phyloP scores from a whole-genome alignment of 352 stramenopile species.

The Phytophthora megakarya region DNA sequence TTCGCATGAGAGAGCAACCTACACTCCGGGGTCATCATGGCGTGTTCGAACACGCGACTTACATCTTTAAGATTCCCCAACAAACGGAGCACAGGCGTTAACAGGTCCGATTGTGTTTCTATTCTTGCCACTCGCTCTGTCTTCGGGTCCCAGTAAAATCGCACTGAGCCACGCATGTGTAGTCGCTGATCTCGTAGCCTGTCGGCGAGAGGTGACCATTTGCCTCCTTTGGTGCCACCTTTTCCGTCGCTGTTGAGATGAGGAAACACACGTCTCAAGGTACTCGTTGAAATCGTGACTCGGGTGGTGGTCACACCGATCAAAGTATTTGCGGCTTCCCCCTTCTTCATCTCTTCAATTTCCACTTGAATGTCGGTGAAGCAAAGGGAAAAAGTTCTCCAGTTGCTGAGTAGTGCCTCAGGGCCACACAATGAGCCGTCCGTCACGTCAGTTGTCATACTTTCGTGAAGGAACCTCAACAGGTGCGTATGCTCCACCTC shows the following conservation, averaged over 20 bases:
- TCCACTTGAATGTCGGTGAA: neutral
- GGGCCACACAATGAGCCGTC: too few species aligned
- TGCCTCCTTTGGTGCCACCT: neutral
- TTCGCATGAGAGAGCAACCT: too few species aligned
- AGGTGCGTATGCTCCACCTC: neutral
- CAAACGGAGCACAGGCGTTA: conserved; percentile 8
- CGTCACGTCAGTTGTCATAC: too few species aligned
- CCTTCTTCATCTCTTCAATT: neutral
- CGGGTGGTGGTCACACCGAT: neutral
- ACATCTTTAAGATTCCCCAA: conserved; percentile 2
- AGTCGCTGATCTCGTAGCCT: neutral
- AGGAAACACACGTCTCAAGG: neutral
- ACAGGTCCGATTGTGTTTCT: neutral
- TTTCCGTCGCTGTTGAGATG: neutral
- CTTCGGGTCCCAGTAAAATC: neutral
- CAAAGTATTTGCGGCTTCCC: neutral
- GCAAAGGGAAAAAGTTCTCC: neutral
- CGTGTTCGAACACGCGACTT: conserved; percentile 1
- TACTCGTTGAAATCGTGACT: neutral
- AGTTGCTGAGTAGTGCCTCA: too few species aligned
- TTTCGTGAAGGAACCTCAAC: neutral
- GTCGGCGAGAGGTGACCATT: neutral
- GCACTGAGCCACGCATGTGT: conserved; percentile 1
- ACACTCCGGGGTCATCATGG: too few species aligned
- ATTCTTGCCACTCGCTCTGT: conserved; percentile 1